Evolutionary conservation across 2,329 filamentous ascomycete species (phyloP), one percentile per base, ranked within the genome.

Genomic region (Sporothrix phasma): DNA sequence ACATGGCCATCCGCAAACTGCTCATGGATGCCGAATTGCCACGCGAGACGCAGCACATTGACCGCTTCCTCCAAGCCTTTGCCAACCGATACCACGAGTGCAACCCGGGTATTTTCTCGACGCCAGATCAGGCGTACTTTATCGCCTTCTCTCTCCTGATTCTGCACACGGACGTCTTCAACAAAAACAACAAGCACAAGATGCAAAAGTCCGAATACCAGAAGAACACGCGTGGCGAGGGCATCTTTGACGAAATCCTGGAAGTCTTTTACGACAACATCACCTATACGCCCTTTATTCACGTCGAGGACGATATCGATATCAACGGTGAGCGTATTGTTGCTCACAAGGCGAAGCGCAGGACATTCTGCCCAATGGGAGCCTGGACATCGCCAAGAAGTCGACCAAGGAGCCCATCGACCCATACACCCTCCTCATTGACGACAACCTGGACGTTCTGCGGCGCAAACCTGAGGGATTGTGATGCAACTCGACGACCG

Each of bases 191-290:
- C 78, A 97, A 97, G 77, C 85, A 94, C 74, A 99, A 99, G 76
- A 99, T 99, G 94, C 92, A 96, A 72, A 95, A 96, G 73, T 78
- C n/a, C 0, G 94, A 97, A 72, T 99, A 99, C 75, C 82, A 97
- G 69, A 97, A 95, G 75, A 97, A 97, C 73, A 95, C 92, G 0
- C 87, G 86, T 24, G 92, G 90, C 3, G 92, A 97, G 73, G 91
- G 91, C 15, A 89, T 97, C n/a, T 90, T 89, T 61, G 90, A 95
- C 69, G 93, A 97, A 68, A 89, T 97, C 47, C 80, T 97, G 15
- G 92, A 92, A 71, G 97, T 93, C 73, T 95, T 99, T 73, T 99
- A 97, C 76, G 94, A 99, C 78, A 99, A 99, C 73, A 96, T 99
- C 69, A 90, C 89, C 65, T 99, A 99, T 73, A 99, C 94, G 1